These are phyloP conservation scores for Trametes elegans DNA, from an alignment of 768 basidiomycete genomes.

Conservation along the genomic window DNA sequence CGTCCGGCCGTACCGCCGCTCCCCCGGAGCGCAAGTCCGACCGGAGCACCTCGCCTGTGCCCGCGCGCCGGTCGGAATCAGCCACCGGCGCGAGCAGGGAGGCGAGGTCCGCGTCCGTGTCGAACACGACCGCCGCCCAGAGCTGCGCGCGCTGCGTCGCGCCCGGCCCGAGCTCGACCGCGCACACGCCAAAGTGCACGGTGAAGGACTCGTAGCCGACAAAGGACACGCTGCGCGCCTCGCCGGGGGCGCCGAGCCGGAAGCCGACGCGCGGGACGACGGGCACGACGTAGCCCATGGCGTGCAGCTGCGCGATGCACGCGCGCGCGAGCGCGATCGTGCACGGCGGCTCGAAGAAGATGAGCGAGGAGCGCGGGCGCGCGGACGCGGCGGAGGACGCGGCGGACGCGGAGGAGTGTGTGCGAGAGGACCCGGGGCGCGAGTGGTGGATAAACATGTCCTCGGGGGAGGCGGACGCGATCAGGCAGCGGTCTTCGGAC, in stretches of 20 bases:
- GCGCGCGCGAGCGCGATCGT: not conserved
- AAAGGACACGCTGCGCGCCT: conserved; percentile 3
- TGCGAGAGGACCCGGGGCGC: not conserved
- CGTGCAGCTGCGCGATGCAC: not conserved
- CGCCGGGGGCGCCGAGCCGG: conserved; percentile 4
- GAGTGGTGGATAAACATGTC: conserved; percentile 1
- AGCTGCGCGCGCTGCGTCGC: not conserved
- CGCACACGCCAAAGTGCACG: conserved; percentile 12
- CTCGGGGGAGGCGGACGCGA: not conserved
- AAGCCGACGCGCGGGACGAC: not conserved
- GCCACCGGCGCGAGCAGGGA: not conserved
- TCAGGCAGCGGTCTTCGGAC: not conserved
- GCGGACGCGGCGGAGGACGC: not conserved
- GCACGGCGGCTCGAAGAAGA: conserved; percentile 18
- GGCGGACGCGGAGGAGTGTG: not conserved
- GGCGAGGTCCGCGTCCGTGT: not conserved
- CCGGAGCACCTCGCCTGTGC: no score
- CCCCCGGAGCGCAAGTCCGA: no score
- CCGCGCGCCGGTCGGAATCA: no score
- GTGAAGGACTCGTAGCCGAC: conserved; percentile 10
- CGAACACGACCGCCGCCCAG: conserved; percentile 14
- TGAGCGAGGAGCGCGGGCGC: not conserved
- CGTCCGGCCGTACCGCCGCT: conserved; percentile 1
- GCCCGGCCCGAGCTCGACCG: not conserved
- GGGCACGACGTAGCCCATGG: conserved; percentile 4